phyloP scores from a whole-genome alignment of 768 basidiomycete genomes.

The Sarcomyxa edulis region DNA sequence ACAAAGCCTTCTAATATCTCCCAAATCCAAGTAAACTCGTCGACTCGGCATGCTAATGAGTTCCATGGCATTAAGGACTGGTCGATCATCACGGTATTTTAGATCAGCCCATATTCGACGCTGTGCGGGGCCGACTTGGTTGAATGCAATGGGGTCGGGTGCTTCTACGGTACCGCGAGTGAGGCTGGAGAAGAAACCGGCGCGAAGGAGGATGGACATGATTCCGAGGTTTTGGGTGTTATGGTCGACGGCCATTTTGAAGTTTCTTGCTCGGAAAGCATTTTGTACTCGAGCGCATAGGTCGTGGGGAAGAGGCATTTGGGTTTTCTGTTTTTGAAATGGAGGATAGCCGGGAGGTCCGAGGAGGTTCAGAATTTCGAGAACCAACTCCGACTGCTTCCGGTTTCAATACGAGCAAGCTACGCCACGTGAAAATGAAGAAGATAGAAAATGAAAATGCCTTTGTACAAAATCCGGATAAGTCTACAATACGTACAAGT shows the following conservation, averaged over 20 bases:
- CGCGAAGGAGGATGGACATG: conserved; percentile 84
- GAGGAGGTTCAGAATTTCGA: too few relatives aligned
- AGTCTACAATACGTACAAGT: too few relatives aligned
- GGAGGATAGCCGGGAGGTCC: too few relatives aligned
- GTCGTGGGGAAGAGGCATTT: conserved; percentile 66
- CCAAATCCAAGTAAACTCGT: conserved; percentile 65
- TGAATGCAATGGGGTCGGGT: conserved; percentile 64
- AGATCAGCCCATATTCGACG: conserved; percentile 89
- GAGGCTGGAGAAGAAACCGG: conserved; percentile 81
- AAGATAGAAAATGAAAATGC: too few relatives aligned
- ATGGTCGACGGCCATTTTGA: conserved; percentile 72
- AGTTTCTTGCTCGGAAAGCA: conserved; percentile 84
- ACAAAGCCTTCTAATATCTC: conserved; percentile 75
- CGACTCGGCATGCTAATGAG: conserved; percentile 84
- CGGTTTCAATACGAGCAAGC: too few relatives aligned
- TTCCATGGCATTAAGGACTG: conserved; percentile 75
- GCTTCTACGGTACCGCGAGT: conserved; percentile 69
- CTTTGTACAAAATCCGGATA: too few relatives aligned
- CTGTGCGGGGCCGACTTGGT: conserved; percentile 52
- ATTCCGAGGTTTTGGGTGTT: conserved; percentile 89
- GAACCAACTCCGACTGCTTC: too few relatives aligned
- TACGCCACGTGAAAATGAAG: too few relatives aligned
- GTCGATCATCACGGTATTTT: conserved; percentile 88
- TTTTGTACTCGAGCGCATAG: conserved; percentile 91
- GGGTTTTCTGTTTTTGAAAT: background rate